phyloP scores from a whole-genome alignment of 208 protist species.

The Acanthamoeba divionensis region DNA sequence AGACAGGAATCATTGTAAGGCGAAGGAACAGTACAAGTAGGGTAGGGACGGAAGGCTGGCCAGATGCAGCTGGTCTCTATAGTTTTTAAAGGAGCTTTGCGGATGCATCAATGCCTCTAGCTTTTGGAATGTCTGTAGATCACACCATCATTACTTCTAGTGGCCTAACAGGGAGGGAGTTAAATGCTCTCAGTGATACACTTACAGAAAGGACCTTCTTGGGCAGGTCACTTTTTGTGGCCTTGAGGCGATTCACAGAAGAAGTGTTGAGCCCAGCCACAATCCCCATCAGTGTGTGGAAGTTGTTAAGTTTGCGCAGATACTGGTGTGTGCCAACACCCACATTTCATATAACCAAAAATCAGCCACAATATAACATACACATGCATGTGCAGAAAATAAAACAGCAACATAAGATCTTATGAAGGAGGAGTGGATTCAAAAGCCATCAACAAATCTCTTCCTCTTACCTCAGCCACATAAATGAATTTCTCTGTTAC shows the following conservation, averaged over 20 bases:
- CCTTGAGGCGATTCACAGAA: slow-evolving; percentile 67
- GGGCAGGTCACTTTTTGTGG: slow-evolving; percentile 65
- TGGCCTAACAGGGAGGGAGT: background rate
- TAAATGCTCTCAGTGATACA: background rate
- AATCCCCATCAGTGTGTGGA: slow-evolving; percentile 70
- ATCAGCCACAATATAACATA: no score
- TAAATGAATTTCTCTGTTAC: slow-evolving; percentile 74
- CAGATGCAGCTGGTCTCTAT: slow-evolving; percentile 56
- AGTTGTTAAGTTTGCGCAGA: slow-evolving; percentile 69
- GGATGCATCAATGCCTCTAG: slow-evolving; percentile 58
- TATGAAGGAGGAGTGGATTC: no score
- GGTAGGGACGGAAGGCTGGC: slow-evolving; percentile 61
- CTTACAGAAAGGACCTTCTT: slow-evolving; percentile 25
- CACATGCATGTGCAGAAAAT: no score
- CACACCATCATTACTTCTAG: background rate
- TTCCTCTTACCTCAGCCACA: slow-evolving; percentile 56
- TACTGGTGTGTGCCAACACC: background rate
- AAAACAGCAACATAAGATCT: no score
- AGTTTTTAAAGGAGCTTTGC: slow-evolving; percentile 58
- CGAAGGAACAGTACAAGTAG: slow-evolving; percentile 53
- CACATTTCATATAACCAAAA: no score
- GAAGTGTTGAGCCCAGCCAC: slow-evolving; percentile 67
- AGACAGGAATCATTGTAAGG: no score
- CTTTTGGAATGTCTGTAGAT: slow-evolving; percentile 30
- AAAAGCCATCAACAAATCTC: no score